A percentile compares a stretch with the other conserved stretches of the same genome.
phyloP scores from a whole-genome alignment of 768 basidiomycete genomes.

The Rhizopogon vulgaris region DNA sequence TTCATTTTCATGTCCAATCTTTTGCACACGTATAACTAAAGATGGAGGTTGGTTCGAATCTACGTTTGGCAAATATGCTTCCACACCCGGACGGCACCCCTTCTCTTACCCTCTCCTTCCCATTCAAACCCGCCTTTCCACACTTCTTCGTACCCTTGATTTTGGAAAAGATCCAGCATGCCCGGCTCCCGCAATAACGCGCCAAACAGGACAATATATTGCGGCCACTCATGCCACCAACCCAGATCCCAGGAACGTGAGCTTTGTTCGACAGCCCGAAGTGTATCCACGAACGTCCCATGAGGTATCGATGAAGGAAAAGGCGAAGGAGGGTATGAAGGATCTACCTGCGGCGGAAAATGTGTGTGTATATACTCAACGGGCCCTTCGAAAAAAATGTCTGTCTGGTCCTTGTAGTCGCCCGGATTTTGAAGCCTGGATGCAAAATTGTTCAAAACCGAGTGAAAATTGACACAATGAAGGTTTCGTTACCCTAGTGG shows the following conservation, averaged over 20 bases:
- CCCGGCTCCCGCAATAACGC: constrained; percentile 53
- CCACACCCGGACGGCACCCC: constrained; percentile 73
- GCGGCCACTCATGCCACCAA: constrained; percentile 78
- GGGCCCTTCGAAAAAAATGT: constrained; percentile 75
- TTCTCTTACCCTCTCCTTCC: constrained; percentile 53
- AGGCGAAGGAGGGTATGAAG: constrained; percentile 58
- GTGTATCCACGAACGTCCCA: constrained; percentile 16
- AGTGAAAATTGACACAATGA: neutral
- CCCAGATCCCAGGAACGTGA: constrained; percentile 19
- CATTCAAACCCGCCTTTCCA: constrained; percentile 73
- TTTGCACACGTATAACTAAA: neutral
- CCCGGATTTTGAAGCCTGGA: constrained; percentile 38
- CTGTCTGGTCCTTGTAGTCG: constrained; percentile 74
- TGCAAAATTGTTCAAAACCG: constrained; percentile 7
- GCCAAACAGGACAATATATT: constrained; percentile 79
- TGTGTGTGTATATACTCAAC: constrained; percentile 52
- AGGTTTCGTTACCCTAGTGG: constrained; percentile 62
- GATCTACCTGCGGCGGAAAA: constrained; percentile 62
- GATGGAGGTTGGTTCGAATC: neutral
- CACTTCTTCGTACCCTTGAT: constrained; percentile 57
- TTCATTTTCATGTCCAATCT: neutral
- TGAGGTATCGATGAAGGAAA: constrained; percentile 49
- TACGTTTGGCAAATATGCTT: constrained; percentile 15
- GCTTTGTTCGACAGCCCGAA: constrained; percentile 23
- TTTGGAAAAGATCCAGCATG: constrained; percentile 40